Conservation (phyloP, 306 rosid genomes). For the Quercus agrifolia region DNA sequence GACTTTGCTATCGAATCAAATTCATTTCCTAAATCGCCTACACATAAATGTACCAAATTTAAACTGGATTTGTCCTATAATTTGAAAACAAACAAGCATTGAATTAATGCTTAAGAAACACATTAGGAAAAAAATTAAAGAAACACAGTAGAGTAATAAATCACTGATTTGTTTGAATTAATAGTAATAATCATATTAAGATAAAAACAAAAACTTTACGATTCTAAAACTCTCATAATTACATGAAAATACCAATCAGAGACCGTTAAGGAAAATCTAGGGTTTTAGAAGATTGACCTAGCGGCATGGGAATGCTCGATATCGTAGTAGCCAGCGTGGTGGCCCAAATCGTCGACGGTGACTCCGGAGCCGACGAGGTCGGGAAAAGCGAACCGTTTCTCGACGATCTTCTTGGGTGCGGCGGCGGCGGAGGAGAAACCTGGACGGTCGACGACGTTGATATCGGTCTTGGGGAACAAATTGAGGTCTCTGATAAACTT, state of each 20-base stretch:
- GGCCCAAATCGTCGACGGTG: slow-evolving; percentile 71
- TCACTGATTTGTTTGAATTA: not conserved
- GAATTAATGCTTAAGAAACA: no score
- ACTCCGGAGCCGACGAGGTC: slow-evolving; percentile 38
- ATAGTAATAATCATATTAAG: not conserved
- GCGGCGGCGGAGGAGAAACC: slow-evolving; percentile 1
- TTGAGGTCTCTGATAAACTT: slow-evolving; percentile 63
- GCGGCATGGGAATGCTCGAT: slow-evolving; percentile 85
- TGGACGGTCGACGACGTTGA: slow-evolving; percentile 45
- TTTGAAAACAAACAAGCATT: not conserved
- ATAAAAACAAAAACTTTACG: not conserved
- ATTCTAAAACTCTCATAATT: no score
- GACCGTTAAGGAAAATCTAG: not conserved
- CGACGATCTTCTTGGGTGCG: slow-evolving; percentile 44
- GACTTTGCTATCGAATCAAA: not conserved
- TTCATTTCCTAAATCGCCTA: not conserved
- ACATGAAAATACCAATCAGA: no score
- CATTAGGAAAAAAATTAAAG: not conserved
- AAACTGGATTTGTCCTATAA: not conserved
- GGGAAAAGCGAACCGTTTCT: slow-evolving; percentile 67
- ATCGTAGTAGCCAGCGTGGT: slow-evolving; percentile 85
- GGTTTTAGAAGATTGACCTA: slow-evolving; percentile 25
- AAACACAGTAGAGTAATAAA: not conserved
- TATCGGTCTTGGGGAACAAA: slow-evolving; percentile 57
- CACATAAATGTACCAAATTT: not conserved